phyloP scores from a whole-genome alignment of 805 yeast genomes.

The Saturnispora mendoncae region DNA sequence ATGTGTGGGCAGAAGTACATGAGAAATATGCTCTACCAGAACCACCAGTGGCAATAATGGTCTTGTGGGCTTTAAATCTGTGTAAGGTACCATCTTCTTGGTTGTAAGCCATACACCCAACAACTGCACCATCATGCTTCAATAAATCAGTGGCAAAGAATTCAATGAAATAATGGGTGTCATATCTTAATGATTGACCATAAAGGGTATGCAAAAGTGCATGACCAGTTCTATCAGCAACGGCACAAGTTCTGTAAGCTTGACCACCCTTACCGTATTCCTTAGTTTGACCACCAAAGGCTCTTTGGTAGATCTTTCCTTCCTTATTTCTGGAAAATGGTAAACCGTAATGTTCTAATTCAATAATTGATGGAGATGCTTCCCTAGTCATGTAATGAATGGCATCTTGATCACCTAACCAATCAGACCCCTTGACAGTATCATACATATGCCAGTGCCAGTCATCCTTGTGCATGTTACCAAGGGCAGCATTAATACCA shows the following conservation, averaged over 20 bases:
- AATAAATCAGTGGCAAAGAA: constrained; percentile 90
- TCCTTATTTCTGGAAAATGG: constrained; percentile 96
- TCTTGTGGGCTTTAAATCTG: constrained; percentile 94
- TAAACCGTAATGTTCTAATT: constrained; percentile 95
- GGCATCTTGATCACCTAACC: constrained; percentile 99
- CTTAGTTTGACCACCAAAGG: constrained; percentile 95
- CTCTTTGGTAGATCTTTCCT: constrained; percentile 97
- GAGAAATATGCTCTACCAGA: constrained; percentile 98
- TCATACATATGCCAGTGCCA: constrained; percentile 99
- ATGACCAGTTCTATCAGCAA: constrained; percentile 98
- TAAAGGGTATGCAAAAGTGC: constrained; percentile 91
- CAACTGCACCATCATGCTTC: constrained; percentile 93
- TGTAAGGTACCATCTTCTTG: constrained; percentile 98
- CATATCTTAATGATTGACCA: constrained; percentile 93
- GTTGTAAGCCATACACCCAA: constrained; percentile 95
- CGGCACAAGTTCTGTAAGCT: constrained; percentile 99
- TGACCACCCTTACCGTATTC: constrained; percentile 98
- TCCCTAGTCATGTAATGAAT: constrained; percentile 98
- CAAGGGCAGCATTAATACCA: constrained; percentile 98
- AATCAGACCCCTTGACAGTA: constrained; percentile 97
- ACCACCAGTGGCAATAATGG: constrained; percentile 97
- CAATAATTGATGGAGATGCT: constrained; percentile 93
- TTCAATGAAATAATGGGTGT: constrained; percentile 96
- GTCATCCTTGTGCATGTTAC: constrained; percentile 96
- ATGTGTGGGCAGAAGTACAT: constrained; percentile 98